Conservation (phyloP, 192 early-diverging fungal genomes). For the Gryganskiella cystojenkinii region DNA sequence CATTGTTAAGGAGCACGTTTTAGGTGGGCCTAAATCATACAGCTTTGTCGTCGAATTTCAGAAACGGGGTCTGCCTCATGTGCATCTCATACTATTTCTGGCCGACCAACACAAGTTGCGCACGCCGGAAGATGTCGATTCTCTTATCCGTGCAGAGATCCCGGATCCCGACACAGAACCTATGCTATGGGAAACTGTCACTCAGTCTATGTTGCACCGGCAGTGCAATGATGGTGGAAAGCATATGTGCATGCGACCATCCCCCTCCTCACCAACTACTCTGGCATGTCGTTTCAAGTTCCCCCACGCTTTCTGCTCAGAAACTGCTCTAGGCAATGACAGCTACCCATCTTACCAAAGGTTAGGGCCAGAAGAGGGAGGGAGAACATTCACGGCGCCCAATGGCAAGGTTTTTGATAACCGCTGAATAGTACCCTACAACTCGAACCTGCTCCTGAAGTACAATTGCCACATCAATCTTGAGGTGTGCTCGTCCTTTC, state of each 20-base stretch:
- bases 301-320: slow-evolving; percentile 12
- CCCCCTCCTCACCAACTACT: background rate
- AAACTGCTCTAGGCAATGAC: background rate
- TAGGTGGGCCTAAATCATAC: no score
- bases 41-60: no score
- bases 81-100: background rate
- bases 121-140: background rate
- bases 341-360: slow-evolving; percentile 32
- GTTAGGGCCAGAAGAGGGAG: no score
- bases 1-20: no score
- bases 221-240: no score
- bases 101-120: background rate
- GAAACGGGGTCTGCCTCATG: no score
- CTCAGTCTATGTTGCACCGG: slow-evolving; percentile 26
- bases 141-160: slow-evolving; percentile 23
- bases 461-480: slow-evolving; percentile 48
- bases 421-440: slow-evolving; percentile 30
- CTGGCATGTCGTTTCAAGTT: slow-evolving; percentile 21
- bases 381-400: no score
- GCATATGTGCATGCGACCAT: slow-evolving; percentile 11
- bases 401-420: slow-evolving; percentile 11
- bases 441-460: slow-evolving; percentile 22
- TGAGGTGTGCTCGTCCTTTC: slow-evolving; percentile 17
- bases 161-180: slow-evolving; percentile 3
- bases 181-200: slow-evolving; percentile 8